Evolutionary conservation across 1,284 basidiomycete genomes (phyloP).

Genomic region (Fomitopsis pinicola): DNA sequence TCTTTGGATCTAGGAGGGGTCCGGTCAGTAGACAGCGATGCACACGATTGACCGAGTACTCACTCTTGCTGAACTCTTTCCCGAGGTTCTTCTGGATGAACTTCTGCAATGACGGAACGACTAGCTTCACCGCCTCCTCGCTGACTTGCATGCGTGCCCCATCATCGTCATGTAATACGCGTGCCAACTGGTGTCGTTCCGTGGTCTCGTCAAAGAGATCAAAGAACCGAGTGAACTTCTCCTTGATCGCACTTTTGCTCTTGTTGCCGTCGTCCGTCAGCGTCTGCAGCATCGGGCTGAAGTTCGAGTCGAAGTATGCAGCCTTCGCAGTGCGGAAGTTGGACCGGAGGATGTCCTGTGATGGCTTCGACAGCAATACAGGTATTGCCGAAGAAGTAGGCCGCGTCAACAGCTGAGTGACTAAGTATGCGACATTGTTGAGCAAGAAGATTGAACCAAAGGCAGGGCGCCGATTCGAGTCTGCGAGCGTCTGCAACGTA

Average conservation of each 20-base stretch:
- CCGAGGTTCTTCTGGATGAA: conserved; percentile 72
- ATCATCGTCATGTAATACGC: conserved; percentile 67
- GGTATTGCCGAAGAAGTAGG: conserved; percentile 38
- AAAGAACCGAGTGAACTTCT: conserved; percentile 76
- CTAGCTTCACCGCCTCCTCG: conserved; percentile 71
- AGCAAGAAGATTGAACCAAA: conserved; percentile 72
- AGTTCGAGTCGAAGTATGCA: conserved; percentile 77
- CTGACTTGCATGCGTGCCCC: conserved; percentile 51
- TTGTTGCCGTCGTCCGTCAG: conserved; percentile 68
- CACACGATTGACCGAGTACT: conserved; percentile 24
- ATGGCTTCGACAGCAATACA: conserved; percentile 53
- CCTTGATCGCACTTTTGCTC: conserved; percentile 61
- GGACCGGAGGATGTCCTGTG: conserved; percentile 58
- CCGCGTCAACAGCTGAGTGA: conserved; percentile 48
- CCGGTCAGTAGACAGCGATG: background rate
- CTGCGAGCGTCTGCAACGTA: conserved; percentile 58
- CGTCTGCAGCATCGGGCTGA: conserved; percentile 67
- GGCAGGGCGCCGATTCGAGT: conserved; percentile 58
- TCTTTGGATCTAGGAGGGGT: conserved; percentile 61
- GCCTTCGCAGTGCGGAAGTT: conserved; percentile 75
- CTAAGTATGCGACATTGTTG: conserved; percentile 72
- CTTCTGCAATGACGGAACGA: conserved; percentile 66
- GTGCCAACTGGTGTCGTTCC: conserved; percentile 64
- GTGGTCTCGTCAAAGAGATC: conserved; percentile 72
- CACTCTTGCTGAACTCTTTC: conserved; percentile 82